A percentile compares a stretch with the other conserved stretches of the same genome.
Conservation (phyloP, 2,329 filamentous ascomycete genomes). For the Coniochaeta sp. region DNA sequence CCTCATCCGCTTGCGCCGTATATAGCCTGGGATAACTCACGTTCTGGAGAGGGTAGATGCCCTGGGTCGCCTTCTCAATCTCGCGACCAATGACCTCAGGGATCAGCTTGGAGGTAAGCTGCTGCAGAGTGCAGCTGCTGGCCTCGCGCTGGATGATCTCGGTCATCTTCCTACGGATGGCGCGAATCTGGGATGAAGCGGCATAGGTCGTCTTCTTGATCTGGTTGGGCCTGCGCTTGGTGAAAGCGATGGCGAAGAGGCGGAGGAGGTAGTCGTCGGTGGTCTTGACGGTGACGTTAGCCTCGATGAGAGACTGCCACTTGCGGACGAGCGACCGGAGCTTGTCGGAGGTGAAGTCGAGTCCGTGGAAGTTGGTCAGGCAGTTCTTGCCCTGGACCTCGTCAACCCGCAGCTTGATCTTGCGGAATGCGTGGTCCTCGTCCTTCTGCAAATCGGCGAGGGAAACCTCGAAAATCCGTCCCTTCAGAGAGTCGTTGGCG, state of each 20-base stretch:
- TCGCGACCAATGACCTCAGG: slow-evolving; percentile 98
- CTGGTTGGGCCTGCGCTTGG: slow-evolving; percentile 98
- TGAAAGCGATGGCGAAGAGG: slow-evolving; percentile 98
- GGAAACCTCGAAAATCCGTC: slow-evolving; percentile 97
- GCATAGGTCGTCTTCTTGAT: slow-evolving; percentile 99
- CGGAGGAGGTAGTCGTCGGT: slow-evolving; percentile 99
- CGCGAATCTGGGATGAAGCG: slow-evolving; percentile 90
- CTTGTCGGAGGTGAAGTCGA: slow-evolving; percentile 99
- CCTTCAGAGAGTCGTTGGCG: slow-evolving; percentile 98
- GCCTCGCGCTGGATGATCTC: slow-evolving; percentile 99
- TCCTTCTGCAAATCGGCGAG: slow-evolving; percentile 99
- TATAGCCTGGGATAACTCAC: slow-evolving; percentile 43
- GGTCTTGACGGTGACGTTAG: slow-evolving; percentile 99
- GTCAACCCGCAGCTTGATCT: slow-evolving; percentile 97
- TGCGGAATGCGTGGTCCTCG: slow-evolving; percentile 99
- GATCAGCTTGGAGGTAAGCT: slow-evolving; percentile 98
- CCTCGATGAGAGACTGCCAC: slow-evolving; percentile 99
- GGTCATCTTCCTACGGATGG: slow-evolving; percentile 99
- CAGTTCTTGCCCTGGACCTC: slow-evolving; percentile 99
- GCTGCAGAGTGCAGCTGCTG: slow-evolving; percentile 84
- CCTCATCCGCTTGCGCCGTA: background rate
- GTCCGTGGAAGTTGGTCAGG: slow-evolving; percentile 99
- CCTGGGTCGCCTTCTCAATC: slow-evolving; percentile 99
- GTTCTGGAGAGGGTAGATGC: slow-evolving; percentile 99
- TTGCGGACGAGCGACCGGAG: slow-evolving; percentile 98